Conservation (phyloP, 441 rosid genomes). For the Dalechampia spathulata region DNA sequence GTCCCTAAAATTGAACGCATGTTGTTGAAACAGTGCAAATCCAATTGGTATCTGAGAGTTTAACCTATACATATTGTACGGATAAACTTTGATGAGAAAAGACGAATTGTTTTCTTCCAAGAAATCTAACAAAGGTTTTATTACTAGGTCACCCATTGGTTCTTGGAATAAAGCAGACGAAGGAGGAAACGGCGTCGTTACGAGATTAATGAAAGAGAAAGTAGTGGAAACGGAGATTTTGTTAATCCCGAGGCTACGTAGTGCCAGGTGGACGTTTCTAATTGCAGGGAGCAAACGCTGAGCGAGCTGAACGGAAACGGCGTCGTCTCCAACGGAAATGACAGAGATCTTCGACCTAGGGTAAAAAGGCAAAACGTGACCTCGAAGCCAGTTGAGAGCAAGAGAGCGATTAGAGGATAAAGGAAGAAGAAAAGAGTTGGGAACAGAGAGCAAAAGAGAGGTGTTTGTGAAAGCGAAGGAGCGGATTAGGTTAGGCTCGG, state of each 20-base stretch:
- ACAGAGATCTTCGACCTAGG: constrained; percentile 66
- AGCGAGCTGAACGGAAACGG: constrained; percentile 31
- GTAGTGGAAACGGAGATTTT: constrained; percentile 64
- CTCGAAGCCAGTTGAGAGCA: constrained; percentile 60
- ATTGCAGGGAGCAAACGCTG: constrained; percentile 64
- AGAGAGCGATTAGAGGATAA: constrained; percentile 59
- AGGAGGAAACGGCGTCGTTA: constrained; percentile 73
- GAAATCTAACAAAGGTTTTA: constrained; percentile 63
- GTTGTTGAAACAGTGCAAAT: constrained; percentile 69
- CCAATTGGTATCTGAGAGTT: constrained; percentile 64
- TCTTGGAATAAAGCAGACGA: constrained; percentile 64
- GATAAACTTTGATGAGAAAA: constrained; percentile 64
- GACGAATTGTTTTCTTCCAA: constrained; percentile 61
- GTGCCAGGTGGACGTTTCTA: constrained; percentile 43
- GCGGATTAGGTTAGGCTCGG: constrained; percentile 49
- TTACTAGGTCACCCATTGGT: constrained; percentile 43
- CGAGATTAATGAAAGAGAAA: constrained; percentile 61
- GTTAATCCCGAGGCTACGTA: constrained; percentile 48
- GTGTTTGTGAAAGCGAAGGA: constrained; percentile 71
- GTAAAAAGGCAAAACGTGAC: constrained; percentile 65
- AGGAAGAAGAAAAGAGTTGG: constrained; percentile 52
- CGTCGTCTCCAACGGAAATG: constrained; percentile 71
- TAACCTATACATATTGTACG: constrained; percentile 65
- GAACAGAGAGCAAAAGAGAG: constrained; percentile 65
- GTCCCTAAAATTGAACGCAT: constrained; percentile 67